A percentile compares a stretch with the other conserved stretches of the same genome.
phyloP scores from a whole-genome alignment of 2,329 filamentous ascomycete species.

The Cladosporium sp. region DNA sequence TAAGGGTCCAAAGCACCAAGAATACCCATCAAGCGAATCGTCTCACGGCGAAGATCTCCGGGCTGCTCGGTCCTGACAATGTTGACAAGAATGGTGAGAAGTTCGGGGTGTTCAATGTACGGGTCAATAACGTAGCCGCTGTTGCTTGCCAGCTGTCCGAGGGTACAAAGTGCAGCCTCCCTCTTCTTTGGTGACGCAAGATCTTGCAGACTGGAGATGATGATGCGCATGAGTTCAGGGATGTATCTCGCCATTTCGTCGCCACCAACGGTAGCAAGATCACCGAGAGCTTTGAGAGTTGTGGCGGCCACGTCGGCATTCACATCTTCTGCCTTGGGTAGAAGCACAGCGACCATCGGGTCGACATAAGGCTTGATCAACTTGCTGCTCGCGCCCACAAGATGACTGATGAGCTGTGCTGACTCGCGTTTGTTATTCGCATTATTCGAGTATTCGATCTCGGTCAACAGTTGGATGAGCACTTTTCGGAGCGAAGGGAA shows the following conservation, averaged over 20 bases:
- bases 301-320: constrained; percentile 89
- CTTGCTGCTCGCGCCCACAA: constrained; percentile 88
- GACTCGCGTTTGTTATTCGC: constrained; percentile 95
- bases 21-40: constrained; percentile 94
- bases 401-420: constrained; percentile 84
- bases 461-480: constrained; percentile 91
- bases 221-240: constrained; percentile 88
- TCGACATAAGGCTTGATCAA: constrained; percentile 96
- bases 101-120: constrained; percentile 90
- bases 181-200: constrained; percentile 87
- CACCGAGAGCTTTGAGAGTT: constrained; percentile 91
- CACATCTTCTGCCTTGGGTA: constrained; percentile 84
- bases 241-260: constrained; percentile 93
- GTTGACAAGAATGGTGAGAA: constrained; percentile 87
- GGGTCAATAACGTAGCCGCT: constrained; percentile 97
- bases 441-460: constrained; percentile 94
- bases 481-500: constrained; percentile 94
- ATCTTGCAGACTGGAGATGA: constrained; percentile 91
- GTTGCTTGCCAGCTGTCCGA: constrained; percentile 91
- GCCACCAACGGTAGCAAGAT: constrained; percentile 89
- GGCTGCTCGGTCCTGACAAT: constrained; percentile 93
- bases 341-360: constrained; percentile 89
- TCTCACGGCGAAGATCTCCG: constrained; percentile 83
- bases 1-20: constrained; percentile 94
- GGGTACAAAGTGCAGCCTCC: constrained; percentile 83